Percentiles rank a stretch among this genome's conserved stretches.
These are phyloP conservation scores for Vaccinium corymbosum DNA, from an alignment of 148 eudicot species.

Conservation along the genomic window DNA sequence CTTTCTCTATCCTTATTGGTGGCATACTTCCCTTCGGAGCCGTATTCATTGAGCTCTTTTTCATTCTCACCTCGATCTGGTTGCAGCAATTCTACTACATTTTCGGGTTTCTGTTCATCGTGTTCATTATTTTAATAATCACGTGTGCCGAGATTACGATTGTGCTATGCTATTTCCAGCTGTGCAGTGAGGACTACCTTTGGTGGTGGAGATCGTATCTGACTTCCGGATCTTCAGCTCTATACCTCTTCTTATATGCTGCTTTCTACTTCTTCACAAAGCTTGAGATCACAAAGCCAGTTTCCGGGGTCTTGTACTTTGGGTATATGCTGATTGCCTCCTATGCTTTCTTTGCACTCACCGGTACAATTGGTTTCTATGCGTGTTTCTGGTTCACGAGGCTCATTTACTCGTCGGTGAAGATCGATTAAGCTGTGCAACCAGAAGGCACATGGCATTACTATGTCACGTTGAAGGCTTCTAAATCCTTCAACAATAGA, in stretches of 20 bases:
- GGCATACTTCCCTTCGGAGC: slow-evolving; percentile 61
- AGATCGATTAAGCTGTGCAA: slow-evolving; percentile 39
- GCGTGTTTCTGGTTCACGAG: slow-evolving; percentile 59
- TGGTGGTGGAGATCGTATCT: slow-evolving; percentile 67
- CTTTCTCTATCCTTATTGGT: slow-evolving; percentile 46
- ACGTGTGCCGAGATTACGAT: slow-evolving; percentile 53
- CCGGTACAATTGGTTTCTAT: slow-evolving; percentile 55
- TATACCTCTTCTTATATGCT: slow-evolving; percentile 52
- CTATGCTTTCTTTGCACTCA: slow-evolving; percentile 50
- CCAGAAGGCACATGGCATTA: not conserved
- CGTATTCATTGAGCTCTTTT: slow-evolving; percentile 56
- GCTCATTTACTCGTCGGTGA: slow-evolving; percentile 57
- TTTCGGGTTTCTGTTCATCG: slow-evolving; percentile 54
- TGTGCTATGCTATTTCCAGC: slow-evolving; percentile 60
- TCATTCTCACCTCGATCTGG: slow-evolving; percentile 59
- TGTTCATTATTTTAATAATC: slow-evolving; percentile 36
- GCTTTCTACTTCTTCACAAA: slow-evolving; percentile 55
- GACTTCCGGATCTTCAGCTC: slow-evolving; percentile 53
- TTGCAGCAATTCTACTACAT: slow-evolving; percentile 53
- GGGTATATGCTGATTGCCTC: slow-evolving; percentile 59
- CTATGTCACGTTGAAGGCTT: not conserved
- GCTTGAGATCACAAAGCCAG: slow-evolving; percentile 52
- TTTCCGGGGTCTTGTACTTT: slow-evolving; percentile 46
- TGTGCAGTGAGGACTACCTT: slow-evolving; percentile 52
- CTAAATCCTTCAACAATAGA: not conserved